Evolutionary conservation across 1,284 basidiomycete genomes (phyloP), one percentile per base, ranked within the genome.

Genomic region (Rhizoctonia solani): DNA sequence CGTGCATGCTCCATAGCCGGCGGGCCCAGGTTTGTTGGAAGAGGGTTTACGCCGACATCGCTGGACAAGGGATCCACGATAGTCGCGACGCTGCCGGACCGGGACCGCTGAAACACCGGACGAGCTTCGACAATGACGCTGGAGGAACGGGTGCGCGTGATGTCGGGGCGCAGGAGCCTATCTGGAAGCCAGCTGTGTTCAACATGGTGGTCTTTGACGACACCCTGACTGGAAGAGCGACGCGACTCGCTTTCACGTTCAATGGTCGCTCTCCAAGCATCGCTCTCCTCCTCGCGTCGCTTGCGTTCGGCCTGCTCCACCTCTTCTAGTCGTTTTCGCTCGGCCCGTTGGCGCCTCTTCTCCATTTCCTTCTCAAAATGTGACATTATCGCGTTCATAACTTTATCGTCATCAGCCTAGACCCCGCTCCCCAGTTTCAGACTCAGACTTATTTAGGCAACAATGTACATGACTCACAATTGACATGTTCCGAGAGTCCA

Each of bases 371-470:
- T 49, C 14, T 65, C 61, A 14, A 65, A 54, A 16, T 25, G 25
- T 8, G 59, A 11, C 30, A 65, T 27, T 8, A 52, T 52, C 9
- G 59, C 14, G 19, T 25, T 65, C 49, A 44, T 65, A 9, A 49
- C 25, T 19, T 65, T 65, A 50, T 65, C 59, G 59, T 65, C 59
- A 65, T 65, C 59, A 42, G 59, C 25, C 59, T 65, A 42, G 47
- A 65, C 50, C 49, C 37, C 37, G 37, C 16, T n/a, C n/a, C n/a
- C n/a, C n/a, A n/a, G n/a, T n/a, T n/a, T n/a, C n/a, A 29, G n/a
- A 44, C 27, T 61, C 44, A 61, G 58, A 50, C 50, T 61, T 23
- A 23, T 29, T 23, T 13, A 11, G 34, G 39, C 8, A 13, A 46
- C 39, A 23, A 16, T 44, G 46, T 21, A 21, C 25, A 25, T 32